Evolutionary conservation across 352 stramenopile genomes (phyloP), one percentile per base, ranked within the genome.

Genomic region (Pythium coloratum): DNA sequence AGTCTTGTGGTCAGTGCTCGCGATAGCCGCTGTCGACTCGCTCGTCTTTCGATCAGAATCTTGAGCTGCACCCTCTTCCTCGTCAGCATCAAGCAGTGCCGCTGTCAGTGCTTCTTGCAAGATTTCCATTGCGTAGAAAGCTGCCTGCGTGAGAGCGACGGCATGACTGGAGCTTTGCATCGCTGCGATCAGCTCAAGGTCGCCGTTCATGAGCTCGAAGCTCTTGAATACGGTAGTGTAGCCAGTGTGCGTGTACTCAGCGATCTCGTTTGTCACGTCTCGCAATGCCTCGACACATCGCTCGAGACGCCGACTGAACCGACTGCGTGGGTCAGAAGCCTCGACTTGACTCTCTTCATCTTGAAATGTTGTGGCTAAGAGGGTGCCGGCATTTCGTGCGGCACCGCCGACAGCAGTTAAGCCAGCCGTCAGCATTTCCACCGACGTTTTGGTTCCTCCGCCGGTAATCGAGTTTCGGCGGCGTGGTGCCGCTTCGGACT

Each of bases 181-280:
- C 13, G 62, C 71, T 14, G 59, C 67, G n/a, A 68, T 70, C 10
- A 77, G 67, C 42, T 75, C 67, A 8, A 67, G 44, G 18, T 73
- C 58, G 42, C 72, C 59, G 63, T 77, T 75, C 0, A 30, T 50
- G 3, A 18, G 49, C 42, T 75, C 69, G 30, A 77, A 75, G 2
- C 20, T 67, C 13, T 63, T 56, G 36, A 73, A 77, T 0, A 77
- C 46, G 1, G 33, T 53, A 7, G 56, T 49, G 49, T 73, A 77
- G 13, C 67, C 61, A 0, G 44, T 55, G 2, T 50, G 30, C 3
- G 57, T 46, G 44, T 72, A 75, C 59, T 66, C 59, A 2, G 49
- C 56, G 28, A 66, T 53, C 47, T 69, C 58, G 2, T 36, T 50
- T 1, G 30, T 44, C 24, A 74, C 9, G 12, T 24, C 59, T 46